A percentile compares a stretch with the other conserved stretches of the same genome.
Conservation (phyloP, 768 basidiomycete species). For the Lentinula sp. region DNA sequence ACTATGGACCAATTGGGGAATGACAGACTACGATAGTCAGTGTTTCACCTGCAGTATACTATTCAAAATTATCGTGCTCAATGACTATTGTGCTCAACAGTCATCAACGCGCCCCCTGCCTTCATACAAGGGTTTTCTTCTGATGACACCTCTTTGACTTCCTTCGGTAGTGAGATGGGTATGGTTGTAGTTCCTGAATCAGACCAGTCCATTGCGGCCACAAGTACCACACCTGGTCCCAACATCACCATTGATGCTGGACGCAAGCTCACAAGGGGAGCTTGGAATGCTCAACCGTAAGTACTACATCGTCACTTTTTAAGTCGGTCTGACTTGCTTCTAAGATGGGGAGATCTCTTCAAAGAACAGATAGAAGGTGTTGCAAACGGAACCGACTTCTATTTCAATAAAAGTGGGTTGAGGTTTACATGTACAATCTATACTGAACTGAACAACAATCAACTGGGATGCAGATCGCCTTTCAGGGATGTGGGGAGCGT, state of each 20-base stretch:
- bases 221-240: background rate
- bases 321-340: background rate
- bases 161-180: conserved; percentile 28
- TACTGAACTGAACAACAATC: background rate
- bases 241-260: conserved; percentile 23
- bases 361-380: conserved; percentile 21
- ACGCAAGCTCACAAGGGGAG: conserved; percentile 22
- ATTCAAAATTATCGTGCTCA: background rate
- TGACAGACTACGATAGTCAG: conserved; percentile 25
- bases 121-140: conserved; percentile 23
- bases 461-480: conserved; percentile 17
- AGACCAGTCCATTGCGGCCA: conserved; percentile 1
- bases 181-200: conserved; percentile 11
- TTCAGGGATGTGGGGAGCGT: conserved; percentile 27
- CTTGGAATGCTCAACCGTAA: conserved; percentile 25
- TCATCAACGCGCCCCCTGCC: conserved; percentile 24
- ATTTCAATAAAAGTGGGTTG: conserved; percentile 26
- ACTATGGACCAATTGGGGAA: conserved; percentile 27
- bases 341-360: conserved; percentile 18
- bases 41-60: background rate
- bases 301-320: background rate
- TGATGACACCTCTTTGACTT: conserved; percentile 21
- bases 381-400: conserved; percentile 24
- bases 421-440: too few species aligned
- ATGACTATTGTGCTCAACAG: conserved; percentile 6